These are phyloP conservation scores for Nyssa sinensis DNA, from an alignment of 148 eudicot genomes.

Conservation along the genomic window DNA sequence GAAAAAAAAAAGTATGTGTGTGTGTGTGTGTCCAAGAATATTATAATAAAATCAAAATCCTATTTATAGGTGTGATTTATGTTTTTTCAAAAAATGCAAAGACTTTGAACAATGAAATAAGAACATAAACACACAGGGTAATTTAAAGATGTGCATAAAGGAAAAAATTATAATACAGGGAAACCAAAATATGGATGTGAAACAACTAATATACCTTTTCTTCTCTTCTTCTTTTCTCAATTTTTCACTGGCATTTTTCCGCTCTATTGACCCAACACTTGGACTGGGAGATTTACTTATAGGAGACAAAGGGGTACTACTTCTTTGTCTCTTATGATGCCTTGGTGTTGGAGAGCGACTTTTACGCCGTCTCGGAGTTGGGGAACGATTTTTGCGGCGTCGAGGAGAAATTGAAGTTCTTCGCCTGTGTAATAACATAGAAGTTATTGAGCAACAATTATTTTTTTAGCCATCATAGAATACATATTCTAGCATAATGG, in stretches of 20 bases:
- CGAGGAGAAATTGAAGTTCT: constrained; percentile 73
- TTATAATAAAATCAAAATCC: too few relatives aligned
- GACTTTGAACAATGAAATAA: neutral
- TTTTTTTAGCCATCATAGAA: constrained; percentile 8
- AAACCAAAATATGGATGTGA: constrained; percentile 5
- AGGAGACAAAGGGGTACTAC: constrained; percentile 58
- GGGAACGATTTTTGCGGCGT: constrained; percentile 64
- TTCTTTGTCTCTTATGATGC: constrained; percentile 55
- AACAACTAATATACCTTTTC: constrained; percentile 58
- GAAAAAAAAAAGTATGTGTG: too few relatives aligned
- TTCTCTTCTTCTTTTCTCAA: constrained; percentile 73
- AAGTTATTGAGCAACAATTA: constrained; percentile 31
- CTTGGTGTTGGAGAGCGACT: constrained; percentile 68
- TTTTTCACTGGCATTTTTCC: constrained; percentile 61
- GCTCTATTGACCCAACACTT: constrained; percentile 54
- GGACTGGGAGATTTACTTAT: constrained; percentile 56
- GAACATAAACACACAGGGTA: neutral
- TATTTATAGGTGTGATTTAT: neutral
- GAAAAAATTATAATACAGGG: constrained; percentile 9
- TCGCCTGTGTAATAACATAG: constrained; percentile 55
- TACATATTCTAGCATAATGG: constrained; percentile 12
- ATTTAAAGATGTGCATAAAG: neutral
- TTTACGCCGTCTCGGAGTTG: constrained; percentile 65
- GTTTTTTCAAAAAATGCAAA: neutral
- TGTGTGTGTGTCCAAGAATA: too few relatives aligned